Base-by-base conservation (phyloP, 179 eudicot genomes). In the Vitellaria paradoxa region DNA sequence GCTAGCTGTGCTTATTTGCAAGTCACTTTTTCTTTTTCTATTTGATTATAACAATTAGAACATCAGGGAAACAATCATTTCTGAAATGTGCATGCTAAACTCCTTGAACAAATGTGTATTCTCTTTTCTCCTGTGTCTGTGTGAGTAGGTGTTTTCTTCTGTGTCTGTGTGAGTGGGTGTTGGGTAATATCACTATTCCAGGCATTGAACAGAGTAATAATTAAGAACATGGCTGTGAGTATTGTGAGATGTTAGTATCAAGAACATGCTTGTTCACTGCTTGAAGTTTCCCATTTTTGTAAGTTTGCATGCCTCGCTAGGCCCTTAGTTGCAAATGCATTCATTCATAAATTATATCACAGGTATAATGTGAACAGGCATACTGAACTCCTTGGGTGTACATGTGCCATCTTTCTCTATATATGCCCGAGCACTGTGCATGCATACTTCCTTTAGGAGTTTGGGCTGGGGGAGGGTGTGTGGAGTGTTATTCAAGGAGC, bases 1-100 rank as follows among this genome's bases (percentile, higher is more conserved):
- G 68, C 66, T n/a, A 20, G 55, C 45, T 42, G 45, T 9, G 2
- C 17, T 37, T 57, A 11, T 12, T 55, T 64, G 53, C 21, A 7
- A 49, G 14, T 4, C 61, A 17, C 23, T 10, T 74, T 20, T 62
- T 21, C 65, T 62, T 53, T 64, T 24, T 49, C 61, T 11, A 9
- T 52, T 65, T 65, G 49, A 65, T 63, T 62, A 30, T 76, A 53
- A 30, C 21, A 50, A 76, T 53, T 5, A 30, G 37, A 21, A 65
- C 63, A 53, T 63, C 56, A 11, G n/a, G 69, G 23, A 23, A 63
- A 75, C 18, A 75, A 9, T 46, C 15, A 6, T 18, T 26, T 26
- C 72, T 7, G 53, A 14, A 9, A 9, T 64, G 12, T 74, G 13
- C 24, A 17, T 74, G 21, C 68, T 63, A 75, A 17, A 63, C 21